Evolutionary conservation across 371 early-diverging fungal genomes (phyloP), one percentile per base, ranked within the genome.

Genomic region (Entomophthora muscae): DNA sequence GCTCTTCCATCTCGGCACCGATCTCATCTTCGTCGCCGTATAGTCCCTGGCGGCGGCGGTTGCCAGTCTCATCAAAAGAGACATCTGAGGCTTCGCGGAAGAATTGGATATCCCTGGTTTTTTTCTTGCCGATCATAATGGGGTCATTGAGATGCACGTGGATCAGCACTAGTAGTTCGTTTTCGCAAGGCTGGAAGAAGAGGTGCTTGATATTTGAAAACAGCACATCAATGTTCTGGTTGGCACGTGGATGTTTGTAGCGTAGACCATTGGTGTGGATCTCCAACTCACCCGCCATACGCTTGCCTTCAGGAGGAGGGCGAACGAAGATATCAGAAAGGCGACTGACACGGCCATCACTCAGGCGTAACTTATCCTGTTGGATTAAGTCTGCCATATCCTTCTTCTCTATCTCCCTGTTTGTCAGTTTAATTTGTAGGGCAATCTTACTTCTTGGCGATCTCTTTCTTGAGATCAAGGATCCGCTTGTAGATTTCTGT

Each of bases 81-180:
- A 88, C 90, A 65, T 94, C 96, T 1, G 92, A 83, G 1, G 94
- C 97, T 70, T 99, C 98, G 66, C 94, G 89, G 71, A 91, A 98
- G 78, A 99, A 98, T 79, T 99, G 99, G 52, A 99, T 84, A 72
- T 99, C 98, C 76, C 88, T 88, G 1, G 94, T 95, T 76, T 98
- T 99, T 78, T 93, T 95, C 73, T 94, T 95, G 59, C 95, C 95
- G 71, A 98, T 83, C 83, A 98, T 84, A 65, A 99, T 91, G 1
- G 98, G 95, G 73, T 93, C 86, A 69, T 90, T 89, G 63, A 99
- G 83, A 64, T 98, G 97, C 33, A 98, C 79, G 69, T 99, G 99
- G 55, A 99, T 73, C 64, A 99, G 71, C 12, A 98, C 95, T 63
- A 93, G 76, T 52, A 94, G 72, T 73, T 99, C 99, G 66, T 90